These are phyloP conservation scores for Fraxinus cuspidata DNA, from an alignment of 257 asterid species.

Conservation along the genomic window DNA sequence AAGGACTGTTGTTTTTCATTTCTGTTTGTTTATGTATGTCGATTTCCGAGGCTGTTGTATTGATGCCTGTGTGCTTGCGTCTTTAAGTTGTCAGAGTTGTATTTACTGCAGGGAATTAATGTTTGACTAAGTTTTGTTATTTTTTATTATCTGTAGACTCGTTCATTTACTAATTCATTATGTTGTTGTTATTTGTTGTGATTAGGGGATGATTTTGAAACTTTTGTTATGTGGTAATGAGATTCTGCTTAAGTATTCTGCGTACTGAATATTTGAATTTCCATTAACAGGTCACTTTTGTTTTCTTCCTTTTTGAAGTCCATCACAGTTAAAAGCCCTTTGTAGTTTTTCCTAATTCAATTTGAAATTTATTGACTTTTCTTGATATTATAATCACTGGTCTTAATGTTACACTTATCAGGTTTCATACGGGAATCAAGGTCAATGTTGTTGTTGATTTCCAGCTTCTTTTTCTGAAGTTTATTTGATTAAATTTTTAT, in stretches of 20 bases:
- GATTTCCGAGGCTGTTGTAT: not conserved
- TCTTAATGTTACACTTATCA: not conserved
- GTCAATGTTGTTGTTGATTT: not conserved
- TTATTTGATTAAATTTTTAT: not conserved
- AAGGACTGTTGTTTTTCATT: not conserved
- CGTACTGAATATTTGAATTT: not conserved
- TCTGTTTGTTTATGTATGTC: not conserved
- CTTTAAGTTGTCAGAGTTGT: not conserved
- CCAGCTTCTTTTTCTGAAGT: not conserved
- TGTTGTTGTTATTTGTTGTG: not conserved
- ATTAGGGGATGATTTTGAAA: not conserved
- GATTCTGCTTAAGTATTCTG: not conserved
- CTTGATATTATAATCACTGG: not conserved
- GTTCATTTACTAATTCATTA: not conserved
- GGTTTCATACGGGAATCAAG: not conserved
- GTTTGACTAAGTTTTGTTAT: not conserved
- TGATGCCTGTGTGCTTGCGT: not conserved
- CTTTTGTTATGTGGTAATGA: not conserved
- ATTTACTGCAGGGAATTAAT: not conserved
- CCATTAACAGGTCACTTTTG: not conserved
- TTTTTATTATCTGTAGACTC: not conserved
- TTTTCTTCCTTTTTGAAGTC: not conserved
- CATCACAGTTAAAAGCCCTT: not conserved
- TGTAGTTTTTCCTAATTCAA: not conserved
- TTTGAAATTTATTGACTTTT: not conserved